Evolutionary conservation across 441 rosid genomes (phyloP), one percentile per base, ranked within the genome.

Genomic region (Erysimum pusillum): DNA sequence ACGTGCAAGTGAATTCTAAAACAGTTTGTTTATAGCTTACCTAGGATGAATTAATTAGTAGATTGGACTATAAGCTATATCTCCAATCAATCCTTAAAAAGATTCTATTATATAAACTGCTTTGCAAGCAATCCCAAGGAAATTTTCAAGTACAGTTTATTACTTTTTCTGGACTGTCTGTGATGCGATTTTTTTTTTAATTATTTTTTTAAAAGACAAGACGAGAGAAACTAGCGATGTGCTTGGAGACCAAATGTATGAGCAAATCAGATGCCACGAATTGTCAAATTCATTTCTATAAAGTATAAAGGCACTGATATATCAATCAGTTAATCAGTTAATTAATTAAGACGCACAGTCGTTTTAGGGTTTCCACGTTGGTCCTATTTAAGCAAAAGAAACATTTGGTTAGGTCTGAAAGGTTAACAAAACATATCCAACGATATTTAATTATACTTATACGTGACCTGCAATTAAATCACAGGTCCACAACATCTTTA

Each of bases 401-500:
- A 53, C 74, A 72, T 66, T 67, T 78, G 31, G 74, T 73, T 78
- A 73, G 81, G 78, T 73, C 69, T 78, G 74, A 73, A 78, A 44
- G 78, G 65, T 61, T 73, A 78, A 67, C 78, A 73, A 72, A 72
- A 60, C 75, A 73, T 35, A 15, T 36, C 66, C 44, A 60, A 14
- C 35, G 31, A 64, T 71, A 39, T 39, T 69, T 69, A 42, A 69
- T 69, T 51, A 64, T 41, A 69, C 41, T 71, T 65, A 38, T 65
- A 63, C 67, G 73, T 71, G 67, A 72, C 42, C 62, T 59, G 63
- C 58, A 77, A 77, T 77, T 78, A 78, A 77, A 41, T 67, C 44
- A 61, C 70, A 73, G 70, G 74, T 73, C 81, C 81, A 65, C 81
- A 78, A 73, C 78, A 67, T 48, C 70, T 73, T 59, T 41, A 77